phyloP scores from a whole-genome alignment of 1,284 basidiomycete genomes.

The Moesziomyces sp. region DNA sequence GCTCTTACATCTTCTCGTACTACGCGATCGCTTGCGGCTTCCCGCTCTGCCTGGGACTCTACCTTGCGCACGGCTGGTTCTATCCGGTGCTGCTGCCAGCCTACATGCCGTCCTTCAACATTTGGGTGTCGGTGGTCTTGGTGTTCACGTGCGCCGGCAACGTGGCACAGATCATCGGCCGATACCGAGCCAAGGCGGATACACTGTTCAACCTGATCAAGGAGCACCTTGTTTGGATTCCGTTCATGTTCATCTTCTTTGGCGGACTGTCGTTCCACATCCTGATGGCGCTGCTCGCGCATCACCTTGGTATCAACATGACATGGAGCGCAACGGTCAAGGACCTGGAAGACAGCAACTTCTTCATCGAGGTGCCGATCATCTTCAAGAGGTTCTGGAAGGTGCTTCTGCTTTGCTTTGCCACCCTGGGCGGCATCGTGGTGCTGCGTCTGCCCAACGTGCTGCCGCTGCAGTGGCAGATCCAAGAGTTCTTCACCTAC shows the following conservation, averaged over 20 bases:
- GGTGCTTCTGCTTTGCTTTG: conserved; percentile 74
- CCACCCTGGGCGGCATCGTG: conserved; percentile 70
- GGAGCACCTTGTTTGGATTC: conserved; percentile 80
- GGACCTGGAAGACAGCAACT: conserved; percentile 71
- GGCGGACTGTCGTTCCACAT: conserved; percentile 68
- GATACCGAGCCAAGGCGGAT: conserved; percentile 79
- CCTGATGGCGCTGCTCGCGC: conserved; percentile 78
- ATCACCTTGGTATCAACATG: conserved; percentile 85
- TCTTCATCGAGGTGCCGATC: conserved; percentile 85
- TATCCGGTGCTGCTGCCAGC: conserved; percentile 77
- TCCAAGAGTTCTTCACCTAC: conserved; percentile 33
- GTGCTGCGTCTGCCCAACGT: conserved; percentile 65
- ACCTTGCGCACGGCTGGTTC: conserved; percentile 77
- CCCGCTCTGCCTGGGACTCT: conserved; percentile 77
- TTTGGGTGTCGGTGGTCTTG: conserved; percentile 80
- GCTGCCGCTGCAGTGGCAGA: conserved; percentile 75
- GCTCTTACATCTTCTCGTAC: conserved; percentile 79
- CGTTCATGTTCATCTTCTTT: conserved; percentile 70
- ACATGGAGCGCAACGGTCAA: conserved; percentile 72
- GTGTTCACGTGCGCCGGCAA: conserved; percentile 81
- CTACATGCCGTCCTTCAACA: conserved; percentile 72
- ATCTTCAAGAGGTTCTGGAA: conserved; percentile 70
- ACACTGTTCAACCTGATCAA: conserved; percentile 72
- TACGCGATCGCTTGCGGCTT: conserved; percentile 81
- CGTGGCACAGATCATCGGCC: conserved; percentile 76